Percentiles rank a stretch among this genome's conserved stretches.
phyloP scores from a whole-genome alignment of 805 yeast genomes.

The Metschnikowia noctiluminum region DNA sequence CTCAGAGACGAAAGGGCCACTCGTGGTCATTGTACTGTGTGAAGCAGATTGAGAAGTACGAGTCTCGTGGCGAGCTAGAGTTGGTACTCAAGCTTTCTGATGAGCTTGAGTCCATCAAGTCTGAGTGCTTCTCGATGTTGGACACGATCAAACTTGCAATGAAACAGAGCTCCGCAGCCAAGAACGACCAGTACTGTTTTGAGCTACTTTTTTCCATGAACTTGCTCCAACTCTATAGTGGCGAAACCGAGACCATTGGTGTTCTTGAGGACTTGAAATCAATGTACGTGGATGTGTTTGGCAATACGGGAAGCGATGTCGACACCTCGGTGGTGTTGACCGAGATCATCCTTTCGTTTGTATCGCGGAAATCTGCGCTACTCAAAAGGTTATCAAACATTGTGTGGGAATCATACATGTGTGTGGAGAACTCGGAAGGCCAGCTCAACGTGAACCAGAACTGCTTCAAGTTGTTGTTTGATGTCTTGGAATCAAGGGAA shows the following conservation, averaged over 20 bases:
- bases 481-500: slow-evolving; percentile 55
- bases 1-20: slow-evolving; percentile 40
- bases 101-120: slow-evolving; percentile 47
- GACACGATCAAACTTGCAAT: slow-evolving; percentile 22
- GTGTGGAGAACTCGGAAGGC: slow-evolving; percentile 28
- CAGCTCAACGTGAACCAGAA: slow-evolving; percentile 26
- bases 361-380: slow-evolving; percentile 35
- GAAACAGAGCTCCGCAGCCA: slow-evolving; percentile 18
- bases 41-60: slow-evolving; percentile 30
- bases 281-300: slow-evolving; percentile 50
- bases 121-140: slow-evolving; percentile 48
- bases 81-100: slow-evolving; percentile 51
- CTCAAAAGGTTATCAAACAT: slow-evolving; percentile 35
- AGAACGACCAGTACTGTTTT: slow-evolving; percentile 56
- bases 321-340: slow-evolving; percentile 36
- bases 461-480: slow-evolving; percentile 34
- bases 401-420: slow-evolving; percentile 41
- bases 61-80: slow-evolving; percentile 18
- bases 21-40: slow-evolving; percentile 65
- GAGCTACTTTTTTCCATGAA: slow-evolving; percentile 77
- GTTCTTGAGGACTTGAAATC: slow-evolving; percentile 69
- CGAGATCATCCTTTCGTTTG: slow-evolving; percentile 45
- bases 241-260: slow-evolving; percentile 71
- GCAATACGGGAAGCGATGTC: slow-evolving; percentile 23
- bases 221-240: slow-evolving; percentile 70